Evolutionary conservation across 2,329 filamentous ascomycete species (phyloP).

Genomic region (Pestalotiopsis sp.): DNA sequence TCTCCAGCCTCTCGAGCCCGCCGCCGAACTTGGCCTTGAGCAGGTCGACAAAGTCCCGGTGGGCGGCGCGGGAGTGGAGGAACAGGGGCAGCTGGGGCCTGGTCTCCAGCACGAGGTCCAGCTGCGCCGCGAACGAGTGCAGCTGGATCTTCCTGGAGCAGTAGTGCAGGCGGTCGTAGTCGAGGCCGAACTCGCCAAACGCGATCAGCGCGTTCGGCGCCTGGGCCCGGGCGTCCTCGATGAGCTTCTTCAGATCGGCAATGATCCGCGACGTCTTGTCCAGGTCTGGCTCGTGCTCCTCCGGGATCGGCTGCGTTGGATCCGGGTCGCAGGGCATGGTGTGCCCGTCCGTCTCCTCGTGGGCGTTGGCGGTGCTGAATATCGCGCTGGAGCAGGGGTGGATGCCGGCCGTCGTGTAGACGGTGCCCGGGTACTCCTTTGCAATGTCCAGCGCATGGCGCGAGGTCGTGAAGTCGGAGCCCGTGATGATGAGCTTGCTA

Average conservation of each 20-base stretch:
- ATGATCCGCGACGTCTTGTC: constrained; percentile 54
- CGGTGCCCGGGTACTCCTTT: constrained; percentile 72
- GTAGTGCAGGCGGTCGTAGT: constrained; percentile 90
- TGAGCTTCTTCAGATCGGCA: constrained; percentile 63
- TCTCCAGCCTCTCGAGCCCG: constrained; percentile 67
- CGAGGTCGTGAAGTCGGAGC: constrained; percentile 82
- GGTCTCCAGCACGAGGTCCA: constrained; percentile 72
- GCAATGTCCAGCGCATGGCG: constrained; percentile 74
- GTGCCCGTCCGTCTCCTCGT: constrained; percentile 46
- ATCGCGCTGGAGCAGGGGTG: constrained; percentile 87
- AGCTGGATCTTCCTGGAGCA: constrained; percentile 79
- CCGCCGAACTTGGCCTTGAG: constrained; percentile 62
- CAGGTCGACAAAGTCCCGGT: constrained; percentile 78
- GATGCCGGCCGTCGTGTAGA: constrained; percentile 90
- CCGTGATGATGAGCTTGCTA: constrained; percentile 88
- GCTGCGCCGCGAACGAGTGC: constrained; percentile 82
- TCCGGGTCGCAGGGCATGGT: constrained; percentile 57
- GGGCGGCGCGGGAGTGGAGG: constrained; percentile 86
- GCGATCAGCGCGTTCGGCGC: constrained; percentile 61
- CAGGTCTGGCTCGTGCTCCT: constrained; percentile 50
- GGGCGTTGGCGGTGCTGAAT: constrained; percentile 62
- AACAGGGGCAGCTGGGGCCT: constrained; percentile 83
- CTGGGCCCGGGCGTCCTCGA: constrained; percentile 57
- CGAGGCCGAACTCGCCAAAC: constrained; percentile 93
- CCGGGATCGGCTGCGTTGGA: constrained; percentile 47